Evolutionary conservation across 208 protist species (phyloP), one percentile per base, ranked within the genome.

Genomic region (Crithidia fasciculata): DNA sequence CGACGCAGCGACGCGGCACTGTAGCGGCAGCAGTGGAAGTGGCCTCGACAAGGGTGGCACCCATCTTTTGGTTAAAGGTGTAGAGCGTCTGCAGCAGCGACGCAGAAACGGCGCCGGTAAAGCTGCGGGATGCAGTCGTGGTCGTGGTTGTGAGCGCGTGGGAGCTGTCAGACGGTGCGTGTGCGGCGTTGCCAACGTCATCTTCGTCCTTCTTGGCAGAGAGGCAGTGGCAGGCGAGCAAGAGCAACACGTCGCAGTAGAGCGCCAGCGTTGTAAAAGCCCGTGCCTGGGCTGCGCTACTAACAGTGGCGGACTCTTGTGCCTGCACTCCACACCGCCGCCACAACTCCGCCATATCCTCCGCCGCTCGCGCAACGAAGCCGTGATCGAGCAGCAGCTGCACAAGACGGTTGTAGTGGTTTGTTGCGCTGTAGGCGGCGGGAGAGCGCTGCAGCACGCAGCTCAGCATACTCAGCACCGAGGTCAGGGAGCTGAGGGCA

Each of bases 231-330:
- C 45, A 80, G 0, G 68, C 59, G 12, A 74, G 3, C 7, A 80
- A 54, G 9, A 80, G 19, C 43, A 80, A 39, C 41, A 80, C 74
- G 19, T 80, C 74, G 18, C 74, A 65, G 74, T 71, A 80, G 9
- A 74, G 74, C 16, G 74, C 55, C 13, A 80, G 53, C 40, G 74
- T 60, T 3, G 39, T 43, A 1, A 43, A 57, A 8, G 16, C 15
- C 39, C 28, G 28, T 28, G 28, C 28, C 28, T 28, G 28, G 28
- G 28, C 28, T 28, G 28, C 28, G 28, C 28, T 28, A 28, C 28
- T 28, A 28, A 28, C 28, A 28, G 28, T 28, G 28, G 28, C 28
- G 28, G 28, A 28, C 28, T 28, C 28, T 28, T 28, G 28, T 28
- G 28, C 28, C 28, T 28, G 28, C 28, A 28, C 8, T 5, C 6